Percentiles rank a stretch among this genome's conserved stretches.
phyloP scores from a whole-genome alignment of 768 basidiomycete species.

The Leucocoprinus leucothites region DNA sequence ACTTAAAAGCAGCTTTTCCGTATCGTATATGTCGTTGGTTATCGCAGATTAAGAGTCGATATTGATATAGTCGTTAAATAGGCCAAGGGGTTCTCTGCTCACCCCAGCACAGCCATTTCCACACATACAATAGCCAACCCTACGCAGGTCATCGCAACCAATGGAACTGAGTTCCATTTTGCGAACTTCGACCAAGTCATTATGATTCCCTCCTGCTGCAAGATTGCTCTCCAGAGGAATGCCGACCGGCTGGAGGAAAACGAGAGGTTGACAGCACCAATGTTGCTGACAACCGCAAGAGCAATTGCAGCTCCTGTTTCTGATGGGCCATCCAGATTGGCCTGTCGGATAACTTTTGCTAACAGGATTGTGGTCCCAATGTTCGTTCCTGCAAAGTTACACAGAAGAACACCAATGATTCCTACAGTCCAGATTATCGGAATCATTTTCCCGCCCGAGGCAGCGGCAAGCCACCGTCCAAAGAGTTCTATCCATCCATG shows the following conservation, averaged over 20 bases:
- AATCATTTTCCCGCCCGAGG: conserved; percentile 37
- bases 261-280: conserved; percentile 87
- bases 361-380: conserved; percentile 90
- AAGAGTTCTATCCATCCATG: conserved; percentile 91
- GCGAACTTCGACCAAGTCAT: conserved; percentile 66
- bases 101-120: conserved; percentile 59
- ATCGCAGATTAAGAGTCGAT: too few species aligned
- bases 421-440: conserved; percentile 67
- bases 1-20: too few species aligned
- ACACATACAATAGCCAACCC: conserved; percentile 71
- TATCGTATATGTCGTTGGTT: too few species aligned
- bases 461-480: conserved; percentile 61
- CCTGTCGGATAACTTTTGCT: conserved; percentile 65
- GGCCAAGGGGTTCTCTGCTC: too few species aligned
- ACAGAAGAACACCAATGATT: conserved; percentile 67
- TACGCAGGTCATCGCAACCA: conserved; percentile 63
- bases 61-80: too few species aligned
- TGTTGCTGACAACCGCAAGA: conserved; percentile 83
- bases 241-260: conserved; percentile 89
- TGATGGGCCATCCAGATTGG: conserved; percentile 31
- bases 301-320: conserved; percentile 63
- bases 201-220: conserved; percentile 66
- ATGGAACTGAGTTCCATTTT: conserved; percentile 64
- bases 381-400: conserved; percentile 85
- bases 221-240: conserved; percentile 75